Percentiles rank a stretch among this genome's conserved stretches.
These are phyloP conservation scores for Ceratocystis alfenasii DNA, from an alignment of 2,329 filamentous ascomycete species.

Conservation along the genomic window DNA sequence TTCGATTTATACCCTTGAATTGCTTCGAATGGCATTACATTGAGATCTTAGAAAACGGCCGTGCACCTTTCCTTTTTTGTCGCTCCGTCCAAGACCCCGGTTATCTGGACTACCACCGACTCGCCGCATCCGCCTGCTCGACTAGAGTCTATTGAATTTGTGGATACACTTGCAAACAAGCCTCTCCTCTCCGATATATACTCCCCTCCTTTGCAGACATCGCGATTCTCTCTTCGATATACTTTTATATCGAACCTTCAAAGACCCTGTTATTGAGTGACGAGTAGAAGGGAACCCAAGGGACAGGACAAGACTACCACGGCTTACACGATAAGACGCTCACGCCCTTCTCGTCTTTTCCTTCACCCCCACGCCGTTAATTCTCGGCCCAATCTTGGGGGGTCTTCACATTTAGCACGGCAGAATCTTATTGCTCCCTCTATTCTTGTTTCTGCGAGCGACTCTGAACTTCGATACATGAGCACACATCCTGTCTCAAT, in stretches of 20 bases:
- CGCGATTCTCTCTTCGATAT: neutral
- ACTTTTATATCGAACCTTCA: neutral
- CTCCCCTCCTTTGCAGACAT: neutral
- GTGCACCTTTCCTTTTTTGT: neutral
- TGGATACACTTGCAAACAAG: neutral
- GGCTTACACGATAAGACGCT: conserved; percentile 13
- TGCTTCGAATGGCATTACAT: neutral
- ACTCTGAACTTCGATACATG: neutral
- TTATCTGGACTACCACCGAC: neutral
- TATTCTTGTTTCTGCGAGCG: neutral
- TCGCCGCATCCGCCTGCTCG: neutral
- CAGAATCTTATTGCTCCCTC: neutral
- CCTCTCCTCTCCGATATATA: neutral
- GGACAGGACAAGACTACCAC: neutral
- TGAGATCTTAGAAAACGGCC: neutral
- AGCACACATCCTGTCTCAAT: neutral
- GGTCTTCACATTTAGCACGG: neutral
- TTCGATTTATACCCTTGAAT: neutral
- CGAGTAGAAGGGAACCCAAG: neutral
- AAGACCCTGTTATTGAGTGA: neutral
- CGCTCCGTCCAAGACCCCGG: neutral
- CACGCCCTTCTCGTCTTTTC: conserved; percentile 7
- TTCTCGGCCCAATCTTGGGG: neutral
- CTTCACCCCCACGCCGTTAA: neutral
- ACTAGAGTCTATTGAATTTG: neutral